Percentiles rank a stretch among this genome's conserved stretches.
Evolutionary conservation across 169 alveolate genomes (phyloP).

Genomic region (Cryptosporidium tyzzeri): DNA sequence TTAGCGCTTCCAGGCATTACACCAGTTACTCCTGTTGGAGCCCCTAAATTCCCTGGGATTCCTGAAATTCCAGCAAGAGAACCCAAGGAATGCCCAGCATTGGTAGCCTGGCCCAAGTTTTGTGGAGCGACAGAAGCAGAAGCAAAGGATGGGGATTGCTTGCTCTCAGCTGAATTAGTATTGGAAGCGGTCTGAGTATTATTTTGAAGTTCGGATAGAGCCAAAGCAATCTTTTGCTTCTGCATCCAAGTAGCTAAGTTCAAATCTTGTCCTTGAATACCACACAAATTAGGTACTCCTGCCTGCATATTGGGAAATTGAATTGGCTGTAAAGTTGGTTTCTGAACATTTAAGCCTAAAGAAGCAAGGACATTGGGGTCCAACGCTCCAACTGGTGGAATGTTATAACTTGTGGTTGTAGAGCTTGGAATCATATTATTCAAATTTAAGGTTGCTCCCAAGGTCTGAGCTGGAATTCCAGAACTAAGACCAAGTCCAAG

Average conservation of each 20-base stretch:
- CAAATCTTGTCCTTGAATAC: constrained; percentile 73
- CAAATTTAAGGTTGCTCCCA: not conserved
- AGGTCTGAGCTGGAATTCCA: constrained; percentile 9
- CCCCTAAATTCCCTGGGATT: not conserved
- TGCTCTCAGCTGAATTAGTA: not conserved
- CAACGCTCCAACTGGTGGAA: constrained; percentile 66
- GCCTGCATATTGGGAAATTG: constrained; percentile 68
- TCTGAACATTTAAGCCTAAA: constrained; percentile 55
- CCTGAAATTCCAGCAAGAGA: not conserved
- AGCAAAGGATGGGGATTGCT: not conserved
- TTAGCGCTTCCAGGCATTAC: not conserved
- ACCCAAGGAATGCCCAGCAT: not conserved
- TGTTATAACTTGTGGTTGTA: not conserved
- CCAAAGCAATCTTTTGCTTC: constrained; percentile 57
- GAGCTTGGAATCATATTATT: constrained; percentile 10
- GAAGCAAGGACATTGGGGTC: constrained; percentile 67
- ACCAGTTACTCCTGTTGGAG: not conserved
- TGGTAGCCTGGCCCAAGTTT: not conserved
- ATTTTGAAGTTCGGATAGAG: constrained; percentile 58
- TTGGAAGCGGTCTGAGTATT: not conserved
- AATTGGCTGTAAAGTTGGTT: constrained; percentile 63
- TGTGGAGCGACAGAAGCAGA: not conserved
- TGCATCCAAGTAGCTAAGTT: constrained; percentile 68
- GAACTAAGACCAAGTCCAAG: constrained; percentile 16
- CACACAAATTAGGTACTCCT: constrained; percentile 62